phyloP scores from a whole-genome alignment of 768 basidiomycete species.

The Exsudoporus frostii region DNA sequence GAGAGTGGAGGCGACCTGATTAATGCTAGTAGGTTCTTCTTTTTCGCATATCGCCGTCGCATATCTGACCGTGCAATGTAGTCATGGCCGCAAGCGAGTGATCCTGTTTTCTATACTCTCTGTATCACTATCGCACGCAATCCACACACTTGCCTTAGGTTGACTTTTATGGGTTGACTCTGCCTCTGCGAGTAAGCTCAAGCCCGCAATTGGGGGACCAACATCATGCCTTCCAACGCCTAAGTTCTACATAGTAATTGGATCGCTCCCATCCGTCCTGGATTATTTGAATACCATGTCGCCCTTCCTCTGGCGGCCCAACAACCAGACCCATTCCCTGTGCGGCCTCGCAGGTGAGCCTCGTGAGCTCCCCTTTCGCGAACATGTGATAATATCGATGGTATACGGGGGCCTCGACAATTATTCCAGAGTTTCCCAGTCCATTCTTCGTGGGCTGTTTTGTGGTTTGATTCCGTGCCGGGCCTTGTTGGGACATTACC shows the following conservation, averaged over 20 bases:
- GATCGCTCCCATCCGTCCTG: slow-evolving; percentile 85
- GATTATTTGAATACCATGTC: slow-evolving; percentile 59
- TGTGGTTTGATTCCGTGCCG: slow-evolving; percentile 14
- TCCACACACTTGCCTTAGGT: slow-evolving; percentile 15
- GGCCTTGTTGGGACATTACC: slow-evolving; percentile 51
- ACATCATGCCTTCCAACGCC: slow-evolving; percentile 50
- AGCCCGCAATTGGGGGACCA: background rate
- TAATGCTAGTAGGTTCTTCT: slow-evolving; percentile 83
- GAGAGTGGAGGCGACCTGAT: slow-evolving; percentile 93
- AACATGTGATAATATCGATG: slow-evolving; percentile 98
- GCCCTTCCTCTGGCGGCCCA: slow-evolving; percentile 31
- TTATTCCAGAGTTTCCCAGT: background rate
- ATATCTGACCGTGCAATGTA: slow-evolving; percentile 30
- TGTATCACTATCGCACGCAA: slow-evolving; percentile 31
- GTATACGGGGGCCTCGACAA: slow-evolving; percentile 42
- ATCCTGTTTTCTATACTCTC: slow-evolving; percentile 34
- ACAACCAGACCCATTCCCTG: slow-evolving; percentile 51
- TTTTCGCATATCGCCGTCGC: background rate
- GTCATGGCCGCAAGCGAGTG: slow-evolving; percentile 94
- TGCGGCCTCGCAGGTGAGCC: slow-evolving; percentile 63
- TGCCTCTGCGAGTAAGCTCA: slow-evolving; percentile 2
- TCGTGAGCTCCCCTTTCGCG: slow-evolving; percentile 67
- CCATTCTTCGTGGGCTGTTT: background rate
- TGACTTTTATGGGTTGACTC: background rate
- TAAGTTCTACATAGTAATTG: slow-evolving; percentile 81